These are phyloP conservation scores for Rhytidhysteron rufulum DNA, from an alignment of 2,329 filamentous ascomycete genomes.

Conservation along the genomic window DNA sequence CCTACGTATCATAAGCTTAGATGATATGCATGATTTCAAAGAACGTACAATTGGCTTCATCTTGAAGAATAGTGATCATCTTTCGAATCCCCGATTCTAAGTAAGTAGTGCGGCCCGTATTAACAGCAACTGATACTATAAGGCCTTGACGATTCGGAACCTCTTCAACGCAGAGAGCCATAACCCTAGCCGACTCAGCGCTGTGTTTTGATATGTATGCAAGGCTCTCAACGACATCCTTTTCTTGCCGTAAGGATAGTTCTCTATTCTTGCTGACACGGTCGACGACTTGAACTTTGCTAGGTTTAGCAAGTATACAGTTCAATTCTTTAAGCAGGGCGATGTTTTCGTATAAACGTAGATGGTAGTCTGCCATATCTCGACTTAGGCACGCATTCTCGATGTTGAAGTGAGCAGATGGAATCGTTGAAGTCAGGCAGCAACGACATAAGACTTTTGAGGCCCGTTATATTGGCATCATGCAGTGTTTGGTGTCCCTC, in stretches of 20 bases:
- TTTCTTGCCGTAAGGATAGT: conserved; percentile 6
- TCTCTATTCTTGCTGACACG: not conserved
- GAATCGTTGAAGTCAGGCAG: too few species aligned
- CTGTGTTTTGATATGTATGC: conserved; percentile 9
- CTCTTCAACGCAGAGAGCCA: conserved; percentile 12
- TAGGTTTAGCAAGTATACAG: conserved; percentile 5
- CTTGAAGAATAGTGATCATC: conserved; percentile 5
- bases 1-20: not conserved
- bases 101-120: conserved; percentile 1
- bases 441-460: too few species aligned
- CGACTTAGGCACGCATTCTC: not conserved
- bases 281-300: not conserved
- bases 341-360: conserved; percentile 11
- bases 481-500: too few species aligned
- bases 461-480: too few species aligned
- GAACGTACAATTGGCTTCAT: conserved; percentile 4
- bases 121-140: conserved; percentile 6
- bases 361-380: conserved; percentile 5
- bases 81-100: conserved; percentile 4
- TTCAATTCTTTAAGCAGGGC: conserved; percentile 5
- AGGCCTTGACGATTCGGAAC: conserved; percentile 4
- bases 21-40: too few species aligned
- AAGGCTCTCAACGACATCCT: conserved; percentile 8
- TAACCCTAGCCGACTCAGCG: conserved; percentile 6
- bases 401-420: too few species aligned